phyloP scores from a whole-genome alignment of 352 stramenopile species.

The Phytophthora macrochlamydospora region DNA sequence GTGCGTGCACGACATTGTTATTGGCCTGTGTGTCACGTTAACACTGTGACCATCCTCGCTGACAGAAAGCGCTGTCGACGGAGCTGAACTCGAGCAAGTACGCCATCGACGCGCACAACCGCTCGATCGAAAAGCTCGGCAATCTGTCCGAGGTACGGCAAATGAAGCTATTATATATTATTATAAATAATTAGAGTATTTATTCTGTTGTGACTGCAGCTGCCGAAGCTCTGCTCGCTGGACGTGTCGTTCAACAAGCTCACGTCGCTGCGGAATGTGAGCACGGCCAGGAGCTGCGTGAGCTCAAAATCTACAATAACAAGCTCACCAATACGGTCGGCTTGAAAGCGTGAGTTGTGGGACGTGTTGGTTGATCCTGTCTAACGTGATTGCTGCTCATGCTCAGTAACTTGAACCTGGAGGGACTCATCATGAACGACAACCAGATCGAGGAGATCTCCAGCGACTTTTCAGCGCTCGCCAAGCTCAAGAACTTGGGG shows the following conservation, averaged over 20 bases:
- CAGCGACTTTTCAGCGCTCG: conserved; percentile 59
- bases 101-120: conserved; percentile 80
- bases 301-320: conserved; percentile 88
- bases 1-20: conserved; percentile 15
- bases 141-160: conserved; percentile 69
- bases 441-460: conserved; percentile 74
- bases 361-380: neutral
- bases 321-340: conserved; percentile 56
- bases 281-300: conserved; percentile 67
- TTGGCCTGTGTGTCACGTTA: too few species aligned
- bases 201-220: conserved; percentile 26
- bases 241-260: conserved; percentile 85
- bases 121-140: conserved; percentile 57
- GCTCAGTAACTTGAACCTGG: conserved; percentile 65
- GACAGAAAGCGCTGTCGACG: conserved; percentile 42
- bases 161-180: neutral
- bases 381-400: conserved; percentile 4
- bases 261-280: conserved; percentile 56
- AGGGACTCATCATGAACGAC: conserved; percentile 71
- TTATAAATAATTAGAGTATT: neutral
- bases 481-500: conserved; percentile 73
- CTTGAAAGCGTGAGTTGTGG: conserved; percentile 45
- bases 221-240: conserved; percentile 73
- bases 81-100: conserved; percentile 86
- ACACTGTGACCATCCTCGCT: neutral